Evolutionary conservation across 306 rosid genomes (phyloP), one percentile per base, ranked within the genome.

Genomic region (Amphicarpaea edgeworthii): DNA sequence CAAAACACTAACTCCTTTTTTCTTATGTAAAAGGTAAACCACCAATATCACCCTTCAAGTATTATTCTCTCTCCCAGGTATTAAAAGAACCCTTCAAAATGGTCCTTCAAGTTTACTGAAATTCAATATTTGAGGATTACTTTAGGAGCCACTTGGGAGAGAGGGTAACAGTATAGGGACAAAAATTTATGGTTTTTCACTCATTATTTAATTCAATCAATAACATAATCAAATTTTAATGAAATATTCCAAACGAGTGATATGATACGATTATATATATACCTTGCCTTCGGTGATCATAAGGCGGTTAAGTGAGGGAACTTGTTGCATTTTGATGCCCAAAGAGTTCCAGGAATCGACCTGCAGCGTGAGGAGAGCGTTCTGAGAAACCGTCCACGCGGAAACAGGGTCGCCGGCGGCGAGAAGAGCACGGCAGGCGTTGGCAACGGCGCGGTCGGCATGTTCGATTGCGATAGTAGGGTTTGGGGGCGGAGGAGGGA

Each of bases 241-340:
- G 7, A 20, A 61, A 16, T 3, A 65, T 3, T 26, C n/a, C 54
- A 40, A 30, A 19, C 2, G 55, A 68, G 11, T 55, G 5, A 59
- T 28, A 6, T n/a, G 34, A 10, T 5, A 57, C 8, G 15, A 28
- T 2, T 3, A 28, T 28, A 5, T 3, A 30, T n/a, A 65, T 85
- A 94, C 98, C 97, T 94, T 94, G 46, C 88, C 96, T 84, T 94
- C 93, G 37, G 47, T 77, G 40, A 70, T 51, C 70, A 90, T 82
- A 26, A 94, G 86, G 53, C 84, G 84, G 26, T 81, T 47, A 63
- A 94, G 90, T 23, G 89, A 79, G 6, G 94, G 91, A 69, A 94
- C 88, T 64, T 87, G 87, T 83, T 90, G 98, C 93, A 94, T 90
- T 51, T 79, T 81, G 26, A 88, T 77, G 47, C 92, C 96, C 61